Conservation (phyloP, 2,329 filamentous ascomycete genomes). For the Cytospora piceicola region DNA sequence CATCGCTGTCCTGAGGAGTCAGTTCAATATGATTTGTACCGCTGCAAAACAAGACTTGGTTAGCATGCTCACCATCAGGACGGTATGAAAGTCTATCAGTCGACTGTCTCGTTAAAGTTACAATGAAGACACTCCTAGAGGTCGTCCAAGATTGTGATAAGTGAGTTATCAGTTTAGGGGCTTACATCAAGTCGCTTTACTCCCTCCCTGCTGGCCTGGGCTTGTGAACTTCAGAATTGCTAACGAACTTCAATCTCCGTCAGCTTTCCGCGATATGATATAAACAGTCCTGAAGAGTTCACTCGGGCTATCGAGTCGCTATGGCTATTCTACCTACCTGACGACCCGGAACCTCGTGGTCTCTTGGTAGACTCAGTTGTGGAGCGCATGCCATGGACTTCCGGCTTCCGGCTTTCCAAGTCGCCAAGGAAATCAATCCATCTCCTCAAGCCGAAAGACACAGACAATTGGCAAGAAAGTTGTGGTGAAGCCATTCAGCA, state of each 20-base stretch:
- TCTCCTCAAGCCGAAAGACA: constrained; percentile 34
- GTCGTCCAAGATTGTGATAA: constrained; percentile 7
- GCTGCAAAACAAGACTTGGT: not conserved
- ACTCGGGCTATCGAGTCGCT: constrained; percentile 4
- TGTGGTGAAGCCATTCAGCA: constrained; percentile 41
- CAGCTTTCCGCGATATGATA: constrained; percentile 9
- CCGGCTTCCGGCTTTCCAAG: constrained; percentile 43
- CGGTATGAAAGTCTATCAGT: too few species aligned
- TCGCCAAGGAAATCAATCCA: constrained; percentile 38
- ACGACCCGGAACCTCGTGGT: constrained; percentile 37
- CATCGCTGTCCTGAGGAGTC: not conserved
- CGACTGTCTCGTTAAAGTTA: not conserved
- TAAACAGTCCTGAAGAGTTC: not conserved
- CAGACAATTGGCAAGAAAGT: constrained; percentile 22
- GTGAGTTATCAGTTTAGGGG: not conserved
- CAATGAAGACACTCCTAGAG: not conserved
- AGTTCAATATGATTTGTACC: too few species aligned
- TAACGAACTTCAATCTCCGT: fast-evolving
- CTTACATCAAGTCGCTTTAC: too few species aligned
- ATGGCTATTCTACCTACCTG: constrained; percentile 31
- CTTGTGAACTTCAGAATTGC: too few species aligned
- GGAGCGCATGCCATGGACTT: constrained; percentile 42
- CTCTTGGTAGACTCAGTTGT: constrained; percentile 36
- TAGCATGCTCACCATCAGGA: too few species aligned
- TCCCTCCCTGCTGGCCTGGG: too few species aligned